Base-by-base conservation (phyloP, 2,329 filamentous ascomycete species). In the Fusarium duplospermum region DNA sequence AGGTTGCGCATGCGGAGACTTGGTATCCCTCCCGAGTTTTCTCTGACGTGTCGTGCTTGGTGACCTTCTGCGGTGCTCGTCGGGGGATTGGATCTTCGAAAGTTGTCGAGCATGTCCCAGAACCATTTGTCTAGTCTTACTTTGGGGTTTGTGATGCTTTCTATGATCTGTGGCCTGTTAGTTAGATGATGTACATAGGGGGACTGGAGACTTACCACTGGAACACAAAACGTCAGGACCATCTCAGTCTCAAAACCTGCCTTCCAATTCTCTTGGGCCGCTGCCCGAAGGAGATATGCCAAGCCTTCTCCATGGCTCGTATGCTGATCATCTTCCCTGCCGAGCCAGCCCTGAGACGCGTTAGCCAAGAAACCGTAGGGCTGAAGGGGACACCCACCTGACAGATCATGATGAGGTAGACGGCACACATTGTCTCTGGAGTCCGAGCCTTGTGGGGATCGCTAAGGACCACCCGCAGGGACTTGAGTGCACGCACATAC, bases 361-460 rank as follows among this genome's bases (percentile, higher is more conserved):
- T 54, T 69, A 67, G 35, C 57, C 11, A 13, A 10, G 27, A 2
- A 14, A 10, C 9, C 10, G 6, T 22, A n/a, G 42, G 31, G 22
- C 33, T 14, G 3, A 36, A 3, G 42, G 38, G 16, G 1, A 24
- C 13, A 64, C 78, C 9, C 62, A 82, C 82, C 74, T 84, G 81
- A 13, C 76, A 79, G 33, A 84, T 77, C 77, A 83, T 81, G 20
- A 83, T 70, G 10, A 84, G 66, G 62, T 84, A 84, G 6, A 84
- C 79, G 6, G 82, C 80, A 18, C 82, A 83, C 38, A 84, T 76
- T 0, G 82, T 83, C 20, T 84, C 82, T 0, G 77, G 68, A 4
- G 80, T 79, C 9, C 70, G 68, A 5, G 77, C 77, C 22, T 75
- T 77, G 1, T 40, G 64, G 0, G 82, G 79, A 11, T 83, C 75